Evolutionary conservation across 805 yeast species (phyloP), one percentile per base, ranked within the genome.

Genomic region (Starmerella davenportii): DNA sequence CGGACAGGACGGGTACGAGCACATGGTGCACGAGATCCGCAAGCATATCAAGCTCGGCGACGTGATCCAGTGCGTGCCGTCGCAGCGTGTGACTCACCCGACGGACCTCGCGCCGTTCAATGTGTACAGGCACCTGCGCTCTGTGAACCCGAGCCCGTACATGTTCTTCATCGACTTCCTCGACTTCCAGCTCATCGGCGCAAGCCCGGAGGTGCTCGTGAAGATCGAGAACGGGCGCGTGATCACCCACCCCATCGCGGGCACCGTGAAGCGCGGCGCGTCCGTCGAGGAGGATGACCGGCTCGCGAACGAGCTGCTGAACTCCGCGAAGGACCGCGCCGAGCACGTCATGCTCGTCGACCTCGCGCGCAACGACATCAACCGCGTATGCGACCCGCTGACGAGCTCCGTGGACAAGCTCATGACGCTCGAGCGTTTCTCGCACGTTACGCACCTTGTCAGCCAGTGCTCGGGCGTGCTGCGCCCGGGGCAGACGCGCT

Each of bases 291-390:
- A 90, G 58, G 99, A 90, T 52, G 94, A 85, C 54, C 62, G 61
- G 44, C 66, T 84, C 38, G 95, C 96, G 2, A 65, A 65, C 14
- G 70, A 72, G 40, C 69, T 90, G 48, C 66, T 79, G 51, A 60
- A 75, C 8, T 79, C 93, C 14, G 62, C 76, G 46, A 90, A 90
- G 54, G 99, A 90, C 59, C 72, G 95, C 35, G 95, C 98, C 1
- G 99, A 90, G 61, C 99, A 90, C 59, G 90, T 90, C 40, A 90
- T 90, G 99, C 72, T 90, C 59, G 99, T 90, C 16, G 99, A 90
- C 59, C 68, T 90, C 53, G 98, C 98, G 3, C 70, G 99, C 56
- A 90, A 90, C 54, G 99, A 90, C 56, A 74, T 90, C 51, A 90
- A 90, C 61, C 69, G 98, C 48, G 76, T 90, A n/a, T 87, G 96